phyloP scores from a whole-genome alignment of 2,329 filamentous ascomycete genomes.

The Pseudogymnoascus sp. region DNA sequence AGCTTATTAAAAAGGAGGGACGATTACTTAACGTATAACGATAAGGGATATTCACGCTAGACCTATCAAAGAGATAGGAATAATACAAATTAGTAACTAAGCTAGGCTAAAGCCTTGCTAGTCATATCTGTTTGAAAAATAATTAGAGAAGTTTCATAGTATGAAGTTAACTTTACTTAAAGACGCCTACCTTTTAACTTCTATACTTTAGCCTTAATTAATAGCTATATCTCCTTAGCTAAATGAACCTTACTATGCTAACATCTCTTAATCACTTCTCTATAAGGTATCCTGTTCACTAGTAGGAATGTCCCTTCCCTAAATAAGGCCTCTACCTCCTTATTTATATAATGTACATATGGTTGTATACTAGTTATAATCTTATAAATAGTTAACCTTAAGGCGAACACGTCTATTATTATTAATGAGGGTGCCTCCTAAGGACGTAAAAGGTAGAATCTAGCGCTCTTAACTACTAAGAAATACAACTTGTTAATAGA shows the following conservation, averaged over 20 bases:
- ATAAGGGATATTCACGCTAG: too few species aligned
- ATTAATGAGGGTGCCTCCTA: background rate
- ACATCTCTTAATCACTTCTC: background rate
- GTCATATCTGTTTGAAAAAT: too few species aligned
- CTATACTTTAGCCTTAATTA: background rate
- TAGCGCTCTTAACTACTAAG: too few species aligned
- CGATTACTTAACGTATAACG: too few species aligned
- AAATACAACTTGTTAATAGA: conserved; percentile 1
- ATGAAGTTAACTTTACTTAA: too few species aligned
- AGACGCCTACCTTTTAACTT: too few species aligned
- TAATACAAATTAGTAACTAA: too few species aligned
- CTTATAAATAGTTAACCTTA: background rate
- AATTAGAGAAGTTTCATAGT: too few species aligned
- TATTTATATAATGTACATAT: background rate
- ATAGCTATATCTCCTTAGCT: background rate
- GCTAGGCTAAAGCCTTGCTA: too few species aligned
- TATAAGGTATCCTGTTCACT: background rate
- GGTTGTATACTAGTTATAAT: background rate
- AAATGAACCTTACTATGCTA: background rate
- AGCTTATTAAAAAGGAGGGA: too few species aligned
- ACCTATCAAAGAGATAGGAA: too few species aligned
- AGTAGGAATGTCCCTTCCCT: background rate
- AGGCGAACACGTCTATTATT: background rate
- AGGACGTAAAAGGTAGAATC: too few species aligned
- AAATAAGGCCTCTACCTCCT: background rate